Percentiles rank a stretch among this genome's conserved stretches.
Evolutionary conservation across 2,329 filamentous ascomycete species (phyloP).

Genomic region (Truncatella angustata): DNA sequence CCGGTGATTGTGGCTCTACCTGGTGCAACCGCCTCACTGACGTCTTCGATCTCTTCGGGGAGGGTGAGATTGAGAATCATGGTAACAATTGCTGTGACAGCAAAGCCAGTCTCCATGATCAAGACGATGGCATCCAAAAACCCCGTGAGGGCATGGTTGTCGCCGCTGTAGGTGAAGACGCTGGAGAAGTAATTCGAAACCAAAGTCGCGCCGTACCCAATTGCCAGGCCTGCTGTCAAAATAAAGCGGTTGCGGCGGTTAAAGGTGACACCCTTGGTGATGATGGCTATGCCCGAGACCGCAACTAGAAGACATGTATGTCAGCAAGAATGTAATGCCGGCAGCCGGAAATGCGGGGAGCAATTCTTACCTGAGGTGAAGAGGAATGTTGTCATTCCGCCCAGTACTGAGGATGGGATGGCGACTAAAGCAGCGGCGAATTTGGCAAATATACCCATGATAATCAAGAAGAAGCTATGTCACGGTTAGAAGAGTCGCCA

Average conservation of each 20-base stretch:
- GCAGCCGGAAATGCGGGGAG: too few species aligned
- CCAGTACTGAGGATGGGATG: slow-evolving; percentile 66
- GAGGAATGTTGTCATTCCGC: slow-evolving; percentile 77
- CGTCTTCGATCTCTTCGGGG: slow-evolving; percentile 73
- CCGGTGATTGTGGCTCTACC: slow-evolving; percentile 8
- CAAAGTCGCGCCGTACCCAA: slow-evolving; percentile 71
- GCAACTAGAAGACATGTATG: slow-evolving; percentile 46
- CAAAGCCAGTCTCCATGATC: slow-evolving; percentile 73
- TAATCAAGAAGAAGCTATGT: slow-evolving; percentile 63
- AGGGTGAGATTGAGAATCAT: slow-evolving; percentile 72
- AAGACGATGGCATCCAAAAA: slow-evolving; percentile 74
- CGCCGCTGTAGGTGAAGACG: slow-evolving; percentile 71
- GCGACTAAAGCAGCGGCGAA: slow-evolving; percentile 77
- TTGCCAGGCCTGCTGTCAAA: slow-evolving; percentile 68
- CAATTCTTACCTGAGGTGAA: slow-evolving; percentile 59
- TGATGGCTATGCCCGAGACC: slow-evolving; percentile 75
- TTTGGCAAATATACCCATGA: slow-evolving; percentile 82
- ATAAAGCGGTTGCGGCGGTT: slow-evolving; percentile 82
- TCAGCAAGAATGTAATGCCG: neutral
- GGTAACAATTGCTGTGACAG: slow-evolving; percentile 70
- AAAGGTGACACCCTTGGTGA: slow-evolving; percentile 66
- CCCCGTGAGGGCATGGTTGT: slow-evolving; percentile 65
- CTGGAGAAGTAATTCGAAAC: slow-evolving; percentile 66
- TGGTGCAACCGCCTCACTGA: slow-evolving; percentile 53
- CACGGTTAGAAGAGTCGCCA: too few species aligned